phyloP scores from a whole-genome alignment of 352 stramenopile genomes.

The Halophytophthora polymorphica region DNA sequence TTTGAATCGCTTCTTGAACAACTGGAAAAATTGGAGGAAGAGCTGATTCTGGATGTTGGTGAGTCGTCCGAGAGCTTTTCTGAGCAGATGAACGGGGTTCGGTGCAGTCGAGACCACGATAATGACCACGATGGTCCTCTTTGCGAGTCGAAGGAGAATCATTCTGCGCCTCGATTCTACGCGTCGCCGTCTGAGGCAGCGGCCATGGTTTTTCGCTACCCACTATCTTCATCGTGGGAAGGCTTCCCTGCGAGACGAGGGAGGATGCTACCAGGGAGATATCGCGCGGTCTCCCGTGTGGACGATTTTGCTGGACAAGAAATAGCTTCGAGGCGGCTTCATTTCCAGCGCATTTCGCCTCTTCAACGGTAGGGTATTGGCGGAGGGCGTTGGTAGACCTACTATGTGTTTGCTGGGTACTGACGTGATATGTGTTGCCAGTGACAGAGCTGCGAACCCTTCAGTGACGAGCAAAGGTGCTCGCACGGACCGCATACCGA shows the following conservation, averaged over 20 bases:
- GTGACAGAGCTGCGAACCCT: conserved; percentile 8
- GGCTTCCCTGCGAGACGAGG: conserved; percentile 4
- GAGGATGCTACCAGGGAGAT: background rate
- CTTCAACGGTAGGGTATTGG: conserved; percentile 15
- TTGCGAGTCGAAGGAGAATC: background rate
- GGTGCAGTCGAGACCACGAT: background rate
- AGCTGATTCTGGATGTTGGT: conserved; percentile 11
- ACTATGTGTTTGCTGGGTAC: conserved; percentile 3
- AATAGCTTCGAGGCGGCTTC: conserved; percentile 5
- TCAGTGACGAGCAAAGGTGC: conserved; percentile 3
- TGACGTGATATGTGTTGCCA: background rate
- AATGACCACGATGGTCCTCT: background rate
- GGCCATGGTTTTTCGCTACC: conserved; percentile 10
- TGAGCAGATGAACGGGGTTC: conserved; percentile 1
- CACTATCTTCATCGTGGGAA: conserved; percentile 7
- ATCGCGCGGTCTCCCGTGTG: conserved; percentile 2
- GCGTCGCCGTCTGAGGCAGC: conserved; percentile 8
- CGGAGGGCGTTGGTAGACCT: background rate
- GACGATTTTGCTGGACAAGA: conserved; percentile 7
- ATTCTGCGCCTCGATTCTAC: conserved; percentile 2
- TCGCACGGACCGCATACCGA: conserved; percentile 11
- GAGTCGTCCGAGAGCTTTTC: conserved; percentile 4
- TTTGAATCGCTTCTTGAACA: conserved; percentile 16
- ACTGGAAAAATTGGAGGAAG: conserved; percentile 21
- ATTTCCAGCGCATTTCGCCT: conserved; percentile 11